Evolutionary conservation across 805 yeast genomes (phyloP).

Genomic region (Yarrowia osloensis): DNA sequence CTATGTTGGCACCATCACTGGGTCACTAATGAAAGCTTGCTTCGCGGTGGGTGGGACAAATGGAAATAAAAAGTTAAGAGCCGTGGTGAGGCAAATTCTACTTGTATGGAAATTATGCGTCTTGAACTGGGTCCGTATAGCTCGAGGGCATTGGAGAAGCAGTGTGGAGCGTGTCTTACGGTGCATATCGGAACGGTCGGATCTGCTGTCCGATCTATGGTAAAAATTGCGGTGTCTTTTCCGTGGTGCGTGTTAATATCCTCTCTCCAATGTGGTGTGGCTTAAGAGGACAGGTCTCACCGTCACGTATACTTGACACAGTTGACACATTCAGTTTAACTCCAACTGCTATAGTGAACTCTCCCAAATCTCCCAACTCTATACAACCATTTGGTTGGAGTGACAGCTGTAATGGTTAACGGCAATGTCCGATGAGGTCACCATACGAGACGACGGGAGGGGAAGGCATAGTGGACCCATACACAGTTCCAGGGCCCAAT

Average conservation of each 20-base stretch:
- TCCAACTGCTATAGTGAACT: slow-evolving; percentile 2
- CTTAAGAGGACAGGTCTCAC: no score
- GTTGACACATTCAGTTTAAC: neutral
- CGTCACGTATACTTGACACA: no score
- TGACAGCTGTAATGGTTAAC: neutral
- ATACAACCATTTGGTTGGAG: neutral
- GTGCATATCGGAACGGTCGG: neutral
- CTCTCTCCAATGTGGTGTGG: no score
- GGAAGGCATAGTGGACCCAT: neutral
- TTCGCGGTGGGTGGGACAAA: no score
- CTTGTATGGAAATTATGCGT: neutral
- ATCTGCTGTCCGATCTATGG: neutral
- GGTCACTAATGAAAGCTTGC: no score
- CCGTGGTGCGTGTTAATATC: no score
- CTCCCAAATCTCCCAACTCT: neutral
- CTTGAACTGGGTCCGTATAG: neutral
- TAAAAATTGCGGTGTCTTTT: neutral
- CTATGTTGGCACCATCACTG: no score
- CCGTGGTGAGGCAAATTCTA: neutral
- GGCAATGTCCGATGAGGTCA: neutral
- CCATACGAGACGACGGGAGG: neutral
- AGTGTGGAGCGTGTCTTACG: neutral
- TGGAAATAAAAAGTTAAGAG: no score
- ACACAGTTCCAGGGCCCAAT: no score
- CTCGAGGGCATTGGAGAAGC: neutral